These are phyloP conservation scores for Aspergillus sp. DNA, from an alignment of 2,329 filamentous ascomycete species.

Conservation along the genomic window DNA sequence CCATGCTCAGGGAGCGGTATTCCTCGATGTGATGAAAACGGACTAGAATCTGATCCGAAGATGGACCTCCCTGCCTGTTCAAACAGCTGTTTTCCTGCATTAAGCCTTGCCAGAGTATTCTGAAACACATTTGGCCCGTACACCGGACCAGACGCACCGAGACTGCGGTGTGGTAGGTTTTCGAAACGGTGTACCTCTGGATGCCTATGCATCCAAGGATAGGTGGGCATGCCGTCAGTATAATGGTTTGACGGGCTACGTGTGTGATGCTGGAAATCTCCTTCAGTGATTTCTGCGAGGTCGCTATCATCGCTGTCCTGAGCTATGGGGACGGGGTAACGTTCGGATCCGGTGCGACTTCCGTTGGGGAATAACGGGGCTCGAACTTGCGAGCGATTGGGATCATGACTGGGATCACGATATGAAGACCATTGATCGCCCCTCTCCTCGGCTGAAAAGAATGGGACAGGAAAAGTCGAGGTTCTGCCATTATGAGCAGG, in stretches of 20 bases:
- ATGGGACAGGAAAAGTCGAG: constrained; percentile 1
- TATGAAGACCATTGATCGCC: not conserved
- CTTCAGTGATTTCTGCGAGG: constrained; percentile 30
- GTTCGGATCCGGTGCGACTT: not conserved
- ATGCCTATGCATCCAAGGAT: not conserved
- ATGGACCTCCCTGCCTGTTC: constrained; percentile 12
- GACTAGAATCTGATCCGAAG: constrained; percentile 3
- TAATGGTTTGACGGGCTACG: not conserved
- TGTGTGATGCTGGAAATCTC: constrained; percentile 15
- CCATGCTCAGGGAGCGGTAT: not conserved
- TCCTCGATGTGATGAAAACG: constrained; percentile 1
- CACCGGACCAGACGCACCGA: constrained; percentile 1
- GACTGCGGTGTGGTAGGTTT: not conserved
- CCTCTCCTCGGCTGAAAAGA: not conserved
- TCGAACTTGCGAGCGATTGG: not conserved
- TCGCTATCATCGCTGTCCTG: constrained; percentile 32
- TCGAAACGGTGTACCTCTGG: not conserved
- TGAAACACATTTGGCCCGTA: constrained; percentile 19
- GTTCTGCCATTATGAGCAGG: constrained; percentile 5
- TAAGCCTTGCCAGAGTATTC: constrained; percentile 21
- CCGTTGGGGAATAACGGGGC: not conserved
- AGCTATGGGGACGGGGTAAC: not conserved
- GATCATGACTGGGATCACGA: not conserved
- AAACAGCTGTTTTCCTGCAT: constrained; percentile 14
- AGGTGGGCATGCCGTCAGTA: not conserved